Evolutionary conservation across 2,329 filamentous ascomycete species (phyloP), one percentile per base, ranked within the genome.

Genomic region (Arthroderma sp.): DNA sequence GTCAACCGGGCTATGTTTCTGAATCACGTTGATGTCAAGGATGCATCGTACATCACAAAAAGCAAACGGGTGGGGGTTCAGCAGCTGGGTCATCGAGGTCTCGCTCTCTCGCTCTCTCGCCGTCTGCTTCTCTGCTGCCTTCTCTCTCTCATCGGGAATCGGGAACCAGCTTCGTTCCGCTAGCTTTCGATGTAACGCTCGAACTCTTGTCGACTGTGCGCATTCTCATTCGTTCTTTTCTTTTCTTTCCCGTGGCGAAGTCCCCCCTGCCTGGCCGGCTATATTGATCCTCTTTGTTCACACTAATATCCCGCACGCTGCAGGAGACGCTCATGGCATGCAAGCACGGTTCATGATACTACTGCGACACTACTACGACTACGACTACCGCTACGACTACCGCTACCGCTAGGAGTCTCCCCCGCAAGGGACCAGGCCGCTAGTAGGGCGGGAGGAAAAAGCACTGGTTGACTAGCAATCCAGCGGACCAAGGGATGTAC

Each of bases 1-100:
- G 3, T 11, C 8, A 25, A n/a, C 47, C 28, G 33, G 28, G 23
- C 28, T 33, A 51, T 15, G 47, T 33, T n/a, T n/a, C 47, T 51
- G 23, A 49, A 43, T 43, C 39, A 43, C 39, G 39, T 49, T 49
- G 21, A 31, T 49, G 47, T 51, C 47, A 51, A 51, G 47, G 47
- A 17, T 51, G 28, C 44, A 51, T 21, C 25, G 15, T 15, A 11
- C 21, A 44, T 51, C 15, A 51, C 25, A 33, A 33, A 51, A 51
- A 31, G 25, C 44, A 51, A 51, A 31, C 44, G 44, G 28, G 44
- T 51, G 47, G 47, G 47, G 47, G 25, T 51, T n/a, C 23, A 47
- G 41, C 41, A 19, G 23, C 5, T 47, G 41, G 41, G 25, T 47
- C 41, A 47, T 47, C 41, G 1, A 11, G 8, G 41, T 19, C 47